Conservation (phyloP, 495 filamentous ascomycete species). For the Gamarada debralockiae region DNA sequence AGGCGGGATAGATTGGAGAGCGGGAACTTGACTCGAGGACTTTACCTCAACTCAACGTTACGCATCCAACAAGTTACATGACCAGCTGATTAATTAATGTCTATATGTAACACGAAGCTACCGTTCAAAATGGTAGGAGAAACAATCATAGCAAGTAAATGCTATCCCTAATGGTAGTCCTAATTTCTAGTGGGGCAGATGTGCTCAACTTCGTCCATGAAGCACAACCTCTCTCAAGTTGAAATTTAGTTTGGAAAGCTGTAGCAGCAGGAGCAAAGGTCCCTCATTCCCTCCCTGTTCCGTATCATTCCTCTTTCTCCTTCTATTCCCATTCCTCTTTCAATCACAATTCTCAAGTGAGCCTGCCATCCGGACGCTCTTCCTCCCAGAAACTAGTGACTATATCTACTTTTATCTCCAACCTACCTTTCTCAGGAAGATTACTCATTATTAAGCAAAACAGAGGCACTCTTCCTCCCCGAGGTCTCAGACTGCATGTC, state of each 20-base stretch:
- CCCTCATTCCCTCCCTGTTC: background rate
- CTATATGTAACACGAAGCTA: too few species aligned
- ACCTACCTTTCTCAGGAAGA: background rate
- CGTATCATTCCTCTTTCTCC: background rate
- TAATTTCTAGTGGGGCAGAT: slow-evolving; percentile 71
- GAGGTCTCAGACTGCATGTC: slow-evolving; percentile 89
- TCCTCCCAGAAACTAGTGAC: too few species aligned
- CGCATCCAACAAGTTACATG: too few species aligned
- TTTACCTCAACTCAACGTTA: too few species aligned
- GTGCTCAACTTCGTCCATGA: slow-evolving; percentile 73
- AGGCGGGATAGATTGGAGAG: too few species aligned
- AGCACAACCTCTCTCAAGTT: slow-evolving; percentile 73
- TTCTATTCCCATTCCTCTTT: background rate
- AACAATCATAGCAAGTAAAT: slow-evolving; percentile 4
- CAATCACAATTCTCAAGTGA: too few species aligned
- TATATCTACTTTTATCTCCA: too few species aligned
- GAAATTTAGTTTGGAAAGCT: slow-evolving; percentile 65
- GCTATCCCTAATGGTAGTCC: background rate
- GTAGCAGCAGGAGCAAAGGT: slow-evolving; percentile 73
- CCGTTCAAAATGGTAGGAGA: slow-evolving; percentile 10
- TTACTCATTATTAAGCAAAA: too few species aligned
- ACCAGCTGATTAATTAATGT: too few species aligned
- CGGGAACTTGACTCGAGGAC: too few species aligned
- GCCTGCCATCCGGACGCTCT: too few species aligned
- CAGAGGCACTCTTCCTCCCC: slow-evolving; percentile 42